Evolutionary conservation across 805 yeast species (phyloP), one percentile per base, ranked within the genome.

Genomic region (Candida arabinofermentans): DNA sequence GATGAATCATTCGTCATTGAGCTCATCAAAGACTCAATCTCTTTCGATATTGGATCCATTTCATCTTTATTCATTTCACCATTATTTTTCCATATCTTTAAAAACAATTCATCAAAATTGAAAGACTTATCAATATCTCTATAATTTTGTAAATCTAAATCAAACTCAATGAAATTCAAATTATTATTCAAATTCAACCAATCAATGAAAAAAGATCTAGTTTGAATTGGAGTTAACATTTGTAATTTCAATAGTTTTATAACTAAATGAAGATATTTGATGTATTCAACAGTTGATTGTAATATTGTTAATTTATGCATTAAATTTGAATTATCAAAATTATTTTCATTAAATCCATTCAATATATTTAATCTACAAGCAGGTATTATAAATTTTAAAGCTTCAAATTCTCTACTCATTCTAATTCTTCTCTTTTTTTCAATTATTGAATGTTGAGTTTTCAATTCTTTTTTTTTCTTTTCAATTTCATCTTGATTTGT

Each of bases 391-490:
- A 73, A 79, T 57, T 86, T 83, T 49, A 86, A 71, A 1, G 90
- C 87, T 57, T 85, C 93, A 57, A 85, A 86, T 61, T 86, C 93
- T 40, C 89, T 68, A 60, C 86, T 86, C 70, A 86, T 83, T 56
- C 84, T 83, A 39, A 82, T 75, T 46, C 95, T 67, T 50, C 95
- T 71, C 52, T 86, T 75, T 54, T 86, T 83, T 60, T 86, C 95
- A 44, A 86, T 86, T 31, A 83, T 80, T 2, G 89, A 81, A 59
- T 86, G 95, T 13, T 81, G 80, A 9, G 72, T 67, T 49, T 74
- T 77, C 33, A 77, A 66, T 34, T 76, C 78, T 38, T 66, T 62
- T 42, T 69, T 66, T 42, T 73, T 67, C 47, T 62, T 61, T 35
- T 69, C 77, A 4, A 65, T 17, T 38, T 59, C 67, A 24, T 57